A percentile compares a stretch with the other conserved stretches of the same genome.
Conservation (phyloP, 1,284 basidiomycete species). For the Rhizoctonia solani region DNA sequence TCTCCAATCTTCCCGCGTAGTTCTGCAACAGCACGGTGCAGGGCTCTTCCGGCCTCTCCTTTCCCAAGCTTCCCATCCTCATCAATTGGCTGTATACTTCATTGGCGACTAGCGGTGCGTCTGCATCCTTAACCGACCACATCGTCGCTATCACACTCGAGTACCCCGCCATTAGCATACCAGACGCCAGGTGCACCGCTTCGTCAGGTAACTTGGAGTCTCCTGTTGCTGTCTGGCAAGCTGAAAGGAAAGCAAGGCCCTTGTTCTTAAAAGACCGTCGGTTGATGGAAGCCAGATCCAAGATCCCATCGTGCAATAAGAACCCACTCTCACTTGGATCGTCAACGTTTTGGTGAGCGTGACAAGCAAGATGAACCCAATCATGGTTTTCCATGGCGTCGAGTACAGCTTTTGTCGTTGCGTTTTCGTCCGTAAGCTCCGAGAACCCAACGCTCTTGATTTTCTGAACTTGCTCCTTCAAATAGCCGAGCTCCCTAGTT, state of each 20-base stretch:
- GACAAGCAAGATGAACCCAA: constrained; percentile 17
- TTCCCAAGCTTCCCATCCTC: background rate
- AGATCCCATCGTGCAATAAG: background rate
- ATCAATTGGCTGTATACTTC: constrained; percentile 10
- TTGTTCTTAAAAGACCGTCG: background rate
- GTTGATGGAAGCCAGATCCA: background rate
- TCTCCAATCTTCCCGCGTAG: background rate
- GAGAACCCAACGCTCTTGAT: background rate
- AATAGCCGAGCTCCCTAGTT: background rate
- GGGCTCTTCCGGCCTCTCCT: background rate
- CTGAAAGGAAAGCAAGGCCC: constrained; percentile 29
- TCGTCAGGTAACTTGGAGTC: too few species aligned
- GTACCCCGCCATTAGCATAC: too few species aligned
- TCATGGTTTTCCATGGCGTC: background rate
- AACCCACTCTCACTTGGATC: constrained; percentile 1
- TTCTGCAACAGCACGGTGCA: background rate
- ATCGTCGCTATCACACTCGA: too few species aligned
- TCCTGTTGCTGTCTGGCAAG: constrained; percentile 31
- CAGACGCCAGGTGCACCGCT: too few species aligned
- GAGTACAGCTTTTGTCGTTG: constrained; percentile 3
- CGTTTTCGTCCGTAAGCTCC: background rate
- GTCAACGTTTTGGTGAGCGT: background rate
- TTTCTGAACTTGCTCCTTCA: background rate
- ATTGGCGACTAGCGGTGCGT: constrained; percentile 16
- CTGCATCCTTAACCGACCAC: constrained; percentile 26